phyloP scores from a whole-genome alignment of 2,329 filamentous ascomycete species.

The Lachnellula hyalina region DNA sequence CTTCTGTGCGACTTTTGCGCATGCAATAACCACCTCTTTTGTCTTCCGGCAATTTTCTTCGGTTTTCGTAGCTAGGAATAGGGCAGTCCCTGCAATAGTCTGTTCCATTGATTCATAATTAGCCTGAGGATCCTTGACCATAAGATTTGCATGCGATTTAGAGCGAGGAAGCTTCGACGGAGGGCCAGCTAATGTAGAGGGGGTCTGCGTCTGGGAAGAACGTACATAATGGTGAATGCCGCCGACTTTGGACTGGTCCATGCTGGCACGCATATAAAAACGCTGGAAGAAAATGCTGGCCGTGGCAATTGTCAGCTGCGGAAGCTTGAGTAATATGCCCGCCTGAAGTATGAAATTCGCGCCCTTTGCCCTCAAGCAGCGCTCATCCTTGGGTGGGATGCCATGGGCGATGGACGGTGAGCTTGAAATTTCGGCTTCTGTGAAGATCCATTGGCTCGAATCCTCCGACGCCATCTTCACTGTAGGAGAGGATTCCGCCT shows the following conservation, averaged over 20 bases:
- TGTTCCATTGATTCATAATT: conserved; percentile 30
- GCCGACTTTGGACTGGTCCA: conserved; percentile 62
- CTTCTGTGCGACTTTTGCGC: conserved; percentile 92
- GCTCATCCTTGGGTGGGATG: conserved; percentile 70
- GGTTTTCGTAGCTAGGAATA: conserved; percentile 95
- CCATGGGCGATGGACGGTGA: conserved; percentile 84
- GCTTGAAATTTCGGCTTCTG: conserved; percentile 71
- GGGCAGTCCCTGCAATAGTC: conserved; percentile 81
- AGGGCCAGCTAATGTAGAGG: neutral
- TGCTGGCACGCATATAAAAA: conserved; percentile 86
- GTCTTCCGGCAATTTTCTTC: conserved; percentile 97
- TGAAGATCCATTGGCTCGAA: conserved; percentile 80
- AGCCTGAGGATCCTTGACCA: conserved; percentile 4
- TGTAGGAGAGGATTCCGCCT: conserved; percentile 1
- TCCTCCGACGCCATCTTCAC: conserved; percentile 34
- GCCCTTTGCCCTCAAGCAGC: conserved; percentile 77
- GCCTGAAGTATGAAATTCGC: conserved; percentile 96
- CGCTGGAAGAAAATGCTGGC: conserved; percentile 93
- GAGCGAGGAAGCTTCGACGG: conserved; percentile 11
- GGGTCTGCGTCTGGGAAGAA: conserved; percentile 19
- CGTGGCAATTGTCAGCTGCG: conserved; percentile 86
- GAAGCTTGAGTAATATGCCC: conserved; percentile 85
- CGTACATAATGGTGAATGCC: conserved; percentile 87
- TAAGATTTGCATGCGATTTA: conserved; percentile 2
- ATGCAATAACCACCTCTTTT: conserved; percentile 87